Evolutionary conservation across 176 grass and related monocot species (phyloP).

Genomic region (Musa acuminata): DNA sequence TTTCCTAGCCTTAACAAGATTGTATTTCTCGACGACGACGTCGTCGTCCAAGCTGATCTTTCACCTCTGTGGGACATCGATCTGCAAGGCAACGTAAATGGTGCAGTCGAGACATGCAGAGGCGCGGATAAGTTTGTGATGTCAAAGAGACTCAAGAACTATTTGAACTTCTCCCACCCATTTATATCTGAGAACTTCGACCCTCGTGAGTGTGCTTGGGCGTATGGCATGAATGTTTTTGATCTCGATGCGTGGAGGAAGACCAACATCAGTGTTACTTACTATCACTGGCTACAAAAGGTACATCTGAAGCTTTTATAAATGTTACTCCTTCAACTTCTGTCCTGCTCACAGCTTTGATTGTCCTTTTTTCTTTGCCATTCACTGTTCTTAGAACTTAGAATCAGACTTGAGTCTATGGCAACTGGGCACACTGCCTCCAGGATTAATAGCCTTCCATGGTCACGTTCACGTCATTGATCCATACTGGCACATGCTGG

Average conservation of each 20-base stretch:
- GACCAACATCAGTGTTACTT: conserved; percentile 19
- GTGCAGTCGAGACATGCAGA: conserved; percentile 21
- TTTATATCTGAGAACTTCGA: conserved; percentile 1
- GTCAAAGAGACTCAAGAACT: conserved; percentile 18
- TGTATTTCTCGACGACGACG: conserved; percentile 15
- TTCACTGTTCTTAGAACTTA: not conserved
- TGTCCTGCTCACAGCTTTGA: not conserved
- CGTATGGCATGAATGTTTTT: conserved; percentile 21
- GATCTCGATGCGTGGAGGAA: conserved; percentile 21
- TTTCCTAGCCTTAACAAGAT: conserved; percentile 13
- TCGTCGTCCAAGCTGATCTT: conserved; percentile 18
- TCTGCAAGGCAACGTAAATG: conserved; percentile 16
- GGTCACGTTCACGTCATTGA: conserved; percentile 10
- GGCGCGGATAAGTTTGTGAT: conserved; percentile 21
- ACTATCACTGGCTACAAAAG: conserved; percentile 16
- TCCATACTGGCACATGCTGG: conserved; percentile 21
- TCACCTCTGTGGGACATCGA: conserved; percentile 19
- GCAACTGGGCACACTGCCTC: conserved; percentile 16
- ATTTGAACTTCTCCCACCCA: conserved; percentile 17
- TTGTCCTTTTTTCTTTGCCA: not conserved
- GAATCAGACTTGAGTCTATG: conserved; percentile 20
- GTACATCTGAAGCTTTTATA: not conserved
- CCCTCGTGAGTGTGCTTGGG: conserved; percentile 12
- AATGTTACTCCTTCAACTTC: not conserved
- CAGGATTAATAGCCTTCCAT: conserved; percentile 13